Base-by-base conservation (phyloP, 1,284 basidiomycete species). In the Ceratobasidium theobromae region DNA sequence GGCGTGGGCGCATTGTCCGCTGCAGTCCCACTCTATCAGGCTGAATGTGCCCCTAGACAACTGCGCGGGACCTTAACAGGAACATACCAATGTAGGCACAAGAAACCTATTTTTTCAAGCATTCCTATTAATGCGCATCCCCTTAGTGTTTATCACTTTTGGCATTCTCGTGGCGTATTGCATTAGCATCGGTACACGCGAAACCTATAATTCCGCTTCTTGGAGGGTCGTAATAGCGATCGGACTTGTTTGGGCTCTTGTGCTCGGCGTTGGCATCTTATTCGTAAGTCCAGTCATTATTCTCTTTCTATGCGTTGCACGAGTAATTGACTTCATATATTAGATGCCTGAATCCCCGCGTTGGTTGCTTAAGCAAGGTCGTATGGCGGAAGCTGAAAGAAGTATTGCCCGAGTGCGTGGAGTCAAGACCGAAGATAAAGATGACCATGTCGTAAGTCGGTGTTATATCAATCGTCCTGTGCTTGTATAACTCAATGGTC, bases 1-100 rank as follows among this genome's bases (percentile, higher is more conserved):
- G 86, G 83, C 40, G 84, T 91, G 46, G 89, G 89, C 28, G 87
- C 86, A 0, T 80, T 91, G 4, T 86, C 84, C 53, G 87, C 88
- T 38, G 88, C 86, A 1, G 89, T 93, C 0, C 91, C 91, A 1
- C 86, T 88, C 75, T 89, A 88, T 73, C 86, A 88, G 79, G 86
- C 86, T 5, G 89, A 91, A 75, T 86, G 86, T 0, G 87, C 88
- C 0, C 90, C 91, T 1, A 79, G 87, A 16, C 85, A 90, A 70
- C 86, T 93, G 62, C 84, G 91, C 69, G 90, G 91, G 23, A 84
- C 88, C 0, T 77, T 91, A 25, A 90, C 87, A 32, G 77, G 76
- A 0, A 77, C 54, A 9, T 67, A 67, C 54, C 65, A 67, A 27
- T 32, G 53, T 58, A 43, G 4, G 51, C 18, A 16, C 12, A 25